These are phyloP conservation scores for Penicillium maclennaniae DNA, from an alignment of 495 filamentous ascomycete genomes.

Conservation along the genomic window DNA sequence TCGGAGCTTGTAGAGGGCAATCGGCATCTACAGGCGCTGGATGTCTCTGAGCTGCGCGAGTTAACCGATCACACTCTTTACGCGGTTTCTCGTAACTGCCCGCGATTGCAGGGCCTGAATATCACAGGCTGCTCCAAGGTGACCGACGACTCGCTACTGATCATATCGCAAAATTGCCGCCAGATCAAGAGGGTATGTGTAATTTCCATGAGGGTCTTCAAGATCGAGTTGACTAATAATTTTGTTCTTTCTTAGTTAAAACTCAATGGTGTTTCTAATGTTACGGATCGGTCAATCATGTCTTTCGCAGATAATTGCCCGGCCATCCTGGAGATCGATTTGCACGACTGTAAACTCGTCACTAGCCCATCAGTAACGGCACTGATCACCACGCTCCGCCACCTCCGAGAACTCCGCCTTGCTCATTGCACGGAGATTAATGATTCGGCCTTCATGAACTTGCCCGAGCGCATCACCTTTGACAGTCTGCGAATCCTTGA, in stretches of 20 bases:
- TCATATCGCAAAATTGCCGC: slow-evolving; percentile 78
- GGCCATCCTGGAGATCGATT: slow-evolving; percentile 92
- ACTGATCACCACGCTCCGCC: slow-evolving; percentile 68
- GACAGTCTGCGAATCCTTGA: slow-evolving; percentile 92
- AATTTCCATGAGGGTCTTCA: not conserved
- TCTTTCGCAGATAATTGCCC: slow-evolving; percentile 85
- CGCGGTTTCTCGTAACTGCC: slow-evolving; percentile 76
- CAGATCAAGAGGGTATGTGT: slow-evolving; percentile 77
- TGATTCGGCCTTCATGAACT: slow-evolving; percentile 77
- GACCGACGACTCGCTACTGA: slow-evolving; percentile 77
- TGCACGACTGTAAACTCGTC: slow-evolving; percentile 78
- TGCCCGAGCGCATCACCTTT: slow-evolving; percentile 66
- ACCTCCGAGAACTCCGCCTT: slow-evolving; percentile 84
- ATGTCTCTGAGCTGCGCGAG: slow-evolving; percentile 74
- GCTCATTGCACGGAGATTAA: slow-evolving; percentile 79
- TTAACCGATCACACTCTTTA: slow-evolving; percentile 81
- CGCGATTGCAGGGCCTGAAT: slow-evolving; percentile 86
- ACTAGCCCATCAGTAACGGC: slow-evolving; percentile 76
- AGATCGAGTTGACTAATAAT: not conserved
- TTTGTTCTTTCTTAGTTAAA: slow-evolving; percentile 67
- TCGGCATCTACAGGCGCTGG: slow-evolving; percentile 78
- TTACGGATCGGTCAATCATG: slow-evolving; percentile 74
- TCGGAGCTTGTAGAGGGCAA: slow-evolving; percentile 76
- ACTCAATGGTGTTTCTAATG: slow-evolving; percentile 79
- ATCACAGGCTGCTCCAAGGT: slow-evolving; percentile 81